Evolutionary conservation across 306 rosid genomes (phyloP).

Genomic region (Cicer judaicum): DNA sequence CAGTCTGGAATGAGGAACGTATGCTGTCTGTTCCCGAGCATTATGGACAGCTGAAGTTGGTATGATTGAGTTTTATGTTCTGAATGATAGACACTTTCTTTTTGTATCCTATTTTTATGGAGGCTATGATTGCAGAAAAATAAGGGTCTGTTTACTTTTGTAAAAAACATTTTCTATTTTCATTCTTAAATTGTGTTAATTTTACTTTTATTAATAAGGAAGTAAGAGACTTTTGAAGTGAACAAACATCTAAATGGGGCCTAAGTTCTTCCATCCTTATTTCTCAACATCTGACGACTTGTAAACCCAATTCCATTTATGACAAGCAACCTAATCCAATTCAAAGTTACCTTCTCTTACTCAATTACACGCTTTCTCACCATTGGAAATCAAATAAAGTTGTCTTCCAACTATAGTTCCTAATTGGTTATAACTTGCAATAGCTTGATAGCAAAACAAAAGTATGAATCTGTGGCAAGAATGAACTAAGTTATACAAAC

Average conservation of each 20-base stretch:
- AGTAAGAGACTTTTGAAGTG: too few relatives aligned
- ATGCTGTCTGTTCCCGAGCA: conserved; percentile 91
- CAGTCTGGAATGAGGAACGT: conserved; percentile 97
- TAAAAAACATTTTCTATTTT: too few relatives aligned
- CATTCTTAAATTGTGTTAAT: too few relatives aligned
- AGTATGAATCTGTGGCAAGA: conserved; percentile 26
- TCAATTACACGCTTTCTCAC: conserved; percentile 13
- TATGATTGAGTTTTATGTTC: conserved; percentile 47
- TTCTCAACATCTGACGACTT: neutral
- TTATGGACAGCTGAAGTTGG: conserved; percentile 84
- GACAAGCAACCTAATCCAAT: conserved; percentile 14
- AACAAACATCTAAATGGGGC: too few relatives aligned
- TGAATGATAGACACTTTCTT: conserved; percentile 27
- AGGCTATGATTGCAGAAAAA: conserved; percentile 17
- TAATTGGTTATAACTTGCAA: conserved; percentile 29
- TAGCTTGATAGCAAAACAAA: conserved; percentile 18
- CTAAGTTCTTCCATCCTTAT: conserved; percentile 8
- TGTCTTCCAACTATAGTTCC: neutral
- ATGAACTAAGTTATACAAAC: conserved; percentile 30
- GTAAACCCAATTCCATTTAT: neutral
- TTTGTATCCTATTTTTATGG: neutral
- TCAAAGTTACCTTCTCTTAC: conserved; percentile 9
- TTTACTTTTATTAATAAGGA: too few relatives aligned
- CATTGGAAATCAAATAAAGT: conserved; percentile 18
- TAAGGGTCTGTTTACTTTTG: too few relatives aligned